Base-by-base conservation (phyloP, 2,329 filamentous ascomycete species). In the Emergomyces africanus region DNA sequence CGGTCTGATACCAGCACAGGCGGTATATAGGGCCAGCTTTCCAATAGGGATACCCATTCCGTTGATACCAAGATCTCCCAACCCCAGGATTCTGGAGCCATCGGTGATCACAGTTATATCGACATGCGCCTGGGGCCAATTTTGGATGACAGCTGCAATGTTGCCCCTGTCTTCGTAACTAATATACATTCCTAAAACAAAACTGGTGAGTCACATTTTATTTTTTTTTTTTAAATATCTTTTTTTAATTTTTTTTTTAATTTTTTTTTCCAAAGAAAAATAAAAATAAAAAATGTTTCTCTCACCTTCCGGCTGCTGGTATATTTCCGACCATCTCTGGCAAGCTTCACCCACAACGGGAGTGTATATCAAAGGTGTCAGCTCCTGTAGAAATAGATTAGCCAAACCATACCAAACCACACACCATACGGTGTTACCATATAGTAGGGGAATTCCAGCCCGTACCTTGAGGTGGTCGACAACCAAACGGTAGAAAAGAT, bases 1-100 rank as follows among this genome's bases (percentile, higher is more conserved):
- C 42, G 94, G 94, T 75, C 90, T 85, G 75, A 97, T 96, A 70
- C 94, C 94, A 60, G 94, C 94, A 69, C 92, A 95, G 51, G 88
- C 90, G 61, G 90, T 96, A 81, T 99, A 99, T 57, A 99, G 83
- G 63, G 91, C 85, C 62, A 97, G 82, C 79, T 99, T 99, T 70
- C 94, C 94, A 66, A 99, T 92, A 62, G 94, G 90, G 74, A 99
- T 99, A 65, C 94, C 94, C 79, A 97, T 95, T 69, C 94, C 94
- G 74, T 96, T 96, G 65, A 99, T 86, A 66, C 94, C 94, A 60
- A 97, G 83, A 75, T 99, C 94, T 67, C 94, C 94, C 42, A 99
- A 84, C 69, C 94, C 92, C 60, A 85, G 73, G 85, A 86, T 96
- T 65, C 94, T 87, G 54, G 91, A 96, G 62, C 94, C 94, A 72